phyloP scores from a whole-genome alignment of 768 basidiomycete species.

The Clitopilus passeckerianus region DNA sequence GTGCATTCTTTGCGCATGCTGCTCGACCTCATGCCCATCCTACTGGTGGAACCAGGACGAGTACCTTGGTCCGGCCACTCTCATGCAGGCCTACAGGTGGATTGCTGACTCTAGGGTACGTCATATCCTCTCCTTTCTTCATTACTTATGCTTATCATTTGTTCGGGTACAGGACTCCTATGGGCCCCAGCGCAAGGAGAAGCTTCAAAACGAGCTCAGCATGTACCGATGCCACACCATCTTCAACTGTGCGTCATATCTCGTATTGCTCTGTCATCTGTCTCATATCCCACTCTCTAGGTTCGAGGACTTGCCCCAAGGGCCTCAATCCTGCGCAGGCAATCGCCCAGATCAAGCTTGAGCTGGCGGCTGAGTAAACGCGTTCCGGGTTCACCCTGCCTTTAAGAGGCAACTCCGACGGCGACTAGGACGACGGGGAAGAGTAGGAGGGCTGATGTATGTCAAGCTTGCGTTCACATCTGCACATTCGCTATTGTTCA shows the following conservation, averaged over 20 bases:
- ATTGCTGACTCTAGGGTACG: conserved; percentile 92
- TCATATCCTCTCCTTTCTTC: conserved; percentile 7
- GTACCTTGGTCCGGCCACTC: conserved; percentile 94
- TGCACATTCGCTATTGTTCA: background rate
- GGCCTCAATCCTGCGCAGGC: conserved; percentile 91
- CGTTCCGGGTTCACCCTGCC: background rate
- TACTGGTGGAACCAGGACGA: conserved; percentile 99
- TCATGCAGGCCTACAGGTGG: conserved; percentile 98
- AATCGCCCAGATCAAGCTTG: conserved; percentile 91
- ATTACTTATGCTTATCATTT: background rate
- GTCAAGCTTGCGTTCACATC: background rate
- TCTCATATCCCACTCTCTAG: conserved; percentile 24
- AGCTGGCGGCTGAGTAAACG: conserved; percentile 68
- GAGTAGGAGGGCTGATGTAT: background rate
- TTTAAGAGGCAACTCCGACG: background rate
- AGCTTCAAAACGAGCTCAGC: conserved; percentile 93
- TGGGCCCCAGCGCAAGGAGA: conserved; percentile 78
- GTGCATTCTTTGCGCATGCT: conserved; percentile 96
- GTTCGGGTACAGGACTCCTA: conserved; percentile 57
- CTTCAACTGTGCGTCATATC: conserved; percentile 73
- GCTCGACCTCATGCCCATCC: conserved; percentile 94
- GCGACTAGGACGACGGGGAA: background rate
- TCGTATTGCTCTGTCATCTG: background rate
- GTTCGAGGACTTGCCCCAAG: conserved; percentile 95
- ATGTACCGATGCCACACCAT: conserved; percentile 98